phyloP scores from a whole-genome alignment of 2,329 filamentous ascomycete species.

The Diplodia scrobiculata region DNA sequence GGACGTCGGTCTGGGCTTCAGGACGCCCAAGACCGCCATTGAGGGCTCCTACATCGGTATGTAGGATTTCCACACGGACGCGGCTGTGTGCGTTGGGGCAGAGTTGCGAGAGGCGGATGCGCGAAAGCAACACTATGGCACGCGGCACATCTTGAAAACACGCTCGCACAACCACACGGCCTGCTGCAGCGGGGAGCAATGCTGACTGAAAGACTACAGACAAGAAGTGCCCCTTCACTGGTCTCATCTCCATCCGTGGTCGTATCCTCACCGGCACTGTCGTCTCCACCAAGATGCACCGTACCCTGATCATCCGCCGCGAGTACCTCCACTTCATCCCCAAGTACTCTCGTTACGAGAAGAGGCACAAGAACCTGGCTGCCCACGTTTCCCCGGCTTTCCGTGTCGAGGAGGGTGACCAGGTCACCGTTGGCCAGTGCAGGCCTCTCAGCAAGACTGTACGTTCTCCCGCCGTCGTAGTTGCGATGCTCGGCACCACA shows the following conservation, averaged over 20 bases:
- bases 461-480: constrained; percentile 52
- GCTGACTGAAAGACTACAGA: constrained; percentile 59
- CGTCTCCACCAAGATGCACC: constrained; percentile 99
- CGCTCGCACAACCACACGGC: background rate
- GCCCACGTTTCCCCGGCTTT: constrained; percentile 99
- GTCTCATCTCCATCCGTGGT: constrained; percentile 98
- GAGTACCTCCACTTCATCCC: constrained; percentile 99
- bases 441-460: constrained; percentile 99
- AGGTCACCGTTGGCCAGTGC: constrained; percentile 99
- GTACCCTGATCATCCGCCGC: constrained; percentile 97
- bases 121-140: constrained; percentile 4
- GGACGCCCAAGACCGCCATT: constrained; percentile 97
- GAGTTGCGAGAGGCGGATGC: constrained; percentile 12
- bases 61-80: constrained; percentile 40
- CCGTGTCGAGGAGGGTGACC: constrained; percentile 99
- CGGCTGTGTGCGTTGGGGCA: background rate
- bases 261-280: constrained; percentile 99
- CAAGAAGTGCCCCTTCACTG: constrained; percentile 99
- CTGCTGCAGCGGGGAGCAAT: background rate
- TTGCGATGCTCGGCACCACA: background rate
- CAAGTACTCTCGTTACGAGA: constrained; percentile 99
- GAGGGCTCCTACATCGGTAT: constrained; percentile 98
- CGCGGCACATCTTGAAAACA: background rate
- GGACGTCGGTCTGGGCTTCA: constrained; percentile 99
- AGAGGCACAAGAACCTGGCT: constrained; percentile 99